Evolutionary conservation across 768 basidiomycete genomes (phyloP), one percentile per base, ranked within the genome.

Genomic region (Butyriboletus loyo): DNA sequence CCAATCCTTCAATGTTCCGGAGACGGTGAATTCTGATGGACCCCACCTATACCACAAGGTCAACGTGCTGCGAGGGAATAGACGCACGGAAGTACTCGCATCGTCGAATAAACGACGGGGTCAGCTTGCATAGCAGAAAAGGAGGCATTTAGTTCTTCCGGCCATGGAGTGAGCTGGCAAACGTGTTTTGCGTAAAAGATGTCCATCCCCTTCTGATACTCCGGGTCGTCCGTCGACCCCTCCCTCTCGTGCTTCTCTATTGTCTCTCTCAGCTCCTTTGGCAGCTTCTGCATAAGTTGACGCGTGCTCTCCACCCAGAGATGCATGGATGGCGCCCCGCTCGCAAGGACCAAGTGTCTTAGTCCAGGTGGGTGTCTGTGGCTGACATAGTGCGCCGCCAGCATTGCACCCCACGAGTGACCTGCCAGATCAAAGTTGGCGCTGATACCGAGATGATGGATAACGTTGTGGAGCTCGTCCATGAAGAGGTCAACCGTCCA

Each of bases 381-480:
- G 32, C 71, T 64, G 7, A 59, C 76, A 46, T 74, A 77, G 34
- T 77, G 72, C 6, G 68, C 54, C 0, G 68, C 79, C 11, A 84
- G 69, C 66, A 81, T 80, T 2, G 77, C 80, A 15, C 82, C 83
- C 82, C 82, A 82, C 5, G 79, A 81, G 46, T 84, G 82, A 0
- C 83, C 83, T 0, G 76, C 56, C 3, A 84, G 59, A 55, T 75
- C 71, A 59, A 74, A 83, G n/a, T 62, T 56, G 9, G 64, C 56
- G 13, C 63, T 40, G 52, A 83, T 73, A 0, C 66, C 71, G 19
- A 84, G 67, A 21, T 77, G 57, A 5, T 56, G 44, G 25, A 83
- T 46, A 10, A 84, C 54, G 49, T 80, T 82, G 34, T 73, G 70
- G 24, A 84, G 76, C 68, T 85, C 79, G 40, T 76, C 75, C 48